Evolutionary conservation across 495 filamentous ascomycete species (phyloP), one percentile per base, ranked within the genome.

Genomic region (Glonium stellatum): DNA sequence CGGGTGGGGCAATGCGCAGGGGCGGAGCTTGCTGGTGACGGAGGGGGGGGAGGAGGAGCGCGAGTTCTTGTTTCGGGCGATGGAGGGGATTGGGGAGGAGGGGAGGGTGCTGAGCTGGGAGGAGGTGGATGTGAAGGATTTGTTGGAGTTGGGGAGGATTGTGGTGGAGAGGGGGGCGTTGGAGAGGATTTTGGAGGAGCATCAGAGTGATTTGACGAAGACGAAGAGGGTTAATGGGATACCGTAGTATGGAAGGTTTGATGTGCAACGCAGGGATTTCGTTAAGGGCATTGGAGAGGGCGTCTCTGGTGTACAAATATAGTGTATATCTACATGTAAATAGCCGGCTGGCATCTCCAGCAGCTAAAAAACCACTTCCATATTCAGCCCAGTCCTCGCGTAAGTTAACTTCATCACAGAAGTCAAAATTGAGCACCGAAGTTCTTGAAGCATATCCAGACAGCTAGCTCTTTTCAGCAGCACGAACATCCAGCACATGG

Each of bases 41-140:
- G 78, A 25, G n/a, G 46, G 27, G 10, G 34, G 61, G 18, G 52
- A 69, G 52, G 78, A 69, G 59, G 64, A 69, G 57, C 75, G 81
- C 62, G 69, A 77, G 22, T 80, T 79, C 46, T 69, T 91, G 52
- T 82, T 78, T 58, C 73, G 69, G 35, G 83, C 80, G 49, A 70
- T 93, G 66, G 77, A 78, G 34, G 76, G 80, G 35, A 76, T 84
- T 52, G 78, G 80, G n/a, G 75, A 80, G 62, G 79, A 86, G 61
- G 90, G 86, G 11, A 81, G 82, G 58, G 83, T 85, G n/a, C 68
- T 88, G 71, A 78, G 80, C 62, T 76, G 82, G 58, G 73, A 72
- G 13, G 88, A 96, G 64, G 87, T 97, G 42, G 92, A 97, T 79
- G 90, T 97, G 42, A 97, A 96, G 80, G 87, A 96, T 74, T 72